Evolutionary conservation across 1,284 basidiomycete species (phyloP).

Genomic region (Pseudozyma flocculosa): DNA sequence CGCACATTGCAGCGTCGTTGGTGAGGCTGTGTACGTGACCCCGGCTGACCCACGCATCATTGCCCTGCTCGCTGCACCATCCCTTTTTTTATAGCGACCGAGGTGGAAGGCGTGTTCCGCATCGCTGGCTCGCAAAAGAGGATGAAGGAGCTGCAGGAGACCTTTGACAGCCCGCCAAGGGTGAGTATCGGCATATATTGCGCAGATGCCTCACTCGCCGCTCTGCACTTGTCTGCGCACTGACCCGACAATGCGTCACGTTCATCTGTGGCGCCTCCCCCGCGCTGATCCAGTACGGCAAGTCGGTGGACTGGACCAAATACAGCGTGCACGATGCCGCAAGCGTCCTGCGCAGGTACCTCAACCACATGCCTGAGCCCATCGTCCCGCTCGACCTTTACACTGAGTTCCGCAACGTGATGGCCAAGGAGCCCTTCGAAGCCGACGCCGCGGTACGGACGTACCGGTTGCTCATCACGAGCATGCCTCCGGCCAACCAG

Average conservation of each 20-base stretch:
- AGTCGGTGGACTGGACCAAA: constrained; percentile 84
- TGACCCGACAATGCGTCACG: no score
- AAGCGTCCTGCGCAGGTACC: constrained; percentile 89
- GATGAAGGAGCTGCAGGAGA: constrained; percentile 88
- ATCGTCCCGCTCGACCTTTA: constrained; percentile 87
- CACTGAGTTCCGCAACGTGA: constrained; percentile 77
- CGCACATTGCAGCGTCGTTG: no score
- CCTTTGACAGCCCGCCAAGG: constrained; percentile 83
- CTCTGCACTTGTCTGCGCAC: no score
- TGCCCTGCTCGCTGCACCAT: no score
- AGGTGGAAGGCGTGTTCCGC: constrained; percentile 92
- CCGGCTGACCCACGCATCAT: no score
- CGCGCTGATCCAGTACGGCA: constrained; percentile 96
- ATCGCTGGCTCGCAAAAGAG: constrained; percentile 75
- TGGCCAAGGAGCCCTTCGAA: constrained; percentile 58
- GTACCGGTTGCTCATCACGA: constrained; percentile 81
- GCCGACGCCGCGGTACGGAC: constrained; percentile 41
- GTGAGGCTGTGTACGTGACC: no score
- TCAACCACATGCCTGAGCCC: constrained; percentile 93
- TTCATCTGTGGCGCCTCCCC: no score
- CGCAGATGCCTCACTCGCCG: no score
- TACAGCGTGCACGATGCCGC: constrained; percentile 95
- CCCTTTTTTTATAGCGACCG: no score
- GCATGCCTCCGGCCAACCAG: constrained; percentile 83
- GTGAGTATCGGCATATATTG: constrained; percentile 63